Conservation (phyloP, 768 basidiomycete genomes). For the Scleroderma bovista region DNA sequence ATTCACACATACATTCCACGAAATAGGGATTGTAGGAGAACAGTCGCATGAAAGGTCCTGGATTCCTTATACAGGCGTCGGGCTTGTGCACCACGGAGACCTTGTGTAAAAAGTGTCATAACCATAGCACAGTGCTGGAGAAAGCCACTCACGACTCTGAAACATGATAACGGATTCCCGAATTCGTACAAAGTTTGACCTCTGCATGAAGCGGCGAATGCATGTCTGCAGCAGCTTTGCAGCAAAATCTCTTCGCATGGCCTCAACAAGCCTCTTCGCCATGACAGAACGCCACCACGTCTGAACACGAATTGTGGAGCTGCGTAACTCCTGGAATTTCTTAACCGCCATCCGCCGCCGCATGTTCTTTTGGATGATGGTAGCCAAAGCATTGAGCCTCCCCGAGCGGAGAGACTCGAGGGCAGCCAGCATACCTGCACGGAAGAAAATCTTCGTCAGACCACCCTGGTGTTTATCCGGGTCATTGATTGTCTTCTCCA, state of each 20-base stretch:
- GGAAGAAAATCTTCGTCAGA: slow-evolving; percentile 97
- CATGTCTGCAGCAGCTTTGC: slow-evolving; percentile 73
- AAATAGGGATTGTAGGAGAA: slow-evolving; percentile 71
- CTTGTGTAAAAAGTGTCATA: slow-evolving; percentile 33
- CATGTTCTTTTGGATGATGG: slow-evolving; percentile 97
- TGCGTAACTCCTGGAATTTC: slow-evolving; percentile 65
- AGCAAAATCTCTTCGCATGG: slow-evolving; percentile 66
- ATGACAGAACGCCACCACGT: slow-evolving; percentile 91
- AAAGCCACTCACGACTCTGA: slow-evolving; percentile 71
- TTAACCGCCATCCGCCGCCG: slow-evolving; percentile 79
- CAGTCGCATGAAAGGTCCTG: slow-evolving; percentile 56
- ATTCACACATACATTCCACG: slow-evolving; percentile 76
- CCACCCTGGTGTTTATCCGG: slow-evolving; percentile 97
- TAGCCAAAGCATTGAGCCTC: slow-evolving; percentile 85
- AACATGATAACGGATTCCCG: slow-evolving; percentile 60
- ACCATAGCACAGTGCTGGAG: neutral
- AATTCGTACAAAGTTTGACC: slow-evolving; percentile 61
- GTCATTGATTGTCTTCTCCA: slow-evolving; percentile 84
- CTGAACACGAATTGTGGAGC: slow-evolving; percentile 80
- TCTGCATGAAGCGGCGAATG: slow-evolving; percentile 66
- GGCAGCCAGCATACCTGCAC: slow-evolving; percentile 96
- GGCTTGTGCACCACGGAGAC: slow-evolving; percentile 68
- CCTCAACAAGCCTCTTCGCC: slow-evolving; percentile 66
- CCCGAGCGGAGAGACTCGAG: slow-evolving; percentile 88
- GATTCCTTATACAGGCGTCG: slow-evolving; percentile 54